Conservation (phyloP, 257 asterid genomes). For the Apocynum venetum region DNA sequence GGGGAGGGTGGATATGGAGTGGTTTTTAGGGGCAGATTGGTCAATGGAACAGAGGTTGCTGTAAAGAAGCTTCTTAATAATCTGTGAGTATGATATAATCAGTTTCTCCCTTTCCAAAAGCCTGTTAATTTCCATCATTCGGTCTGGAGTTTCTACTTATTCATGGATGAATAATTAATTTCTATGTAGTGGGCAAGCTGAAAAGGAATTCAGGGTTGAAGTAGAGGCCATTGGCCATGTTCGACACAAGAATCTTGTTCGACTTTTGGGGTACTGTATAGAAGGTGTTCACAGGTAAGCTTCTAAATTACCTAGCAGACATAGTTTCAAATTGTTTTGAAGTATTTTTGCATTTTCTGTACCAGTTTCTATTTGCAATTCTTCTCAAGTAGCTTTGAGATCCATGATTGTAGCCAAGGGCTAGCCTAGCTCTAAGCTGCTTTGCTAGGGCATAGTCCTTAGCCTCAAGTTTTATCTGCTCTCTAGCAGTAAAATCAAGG, state of each 20-base stretch:
- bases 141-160: neutral
- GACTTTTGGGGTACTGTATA: conserved; percentile 96
- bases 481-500: neutral
- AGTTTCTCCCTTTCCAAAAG: conserved; percentile 13
- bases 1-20: conserved; percentile 99
- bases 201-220: conserved; percentile 90
- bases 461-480: neutral
- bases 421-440: conserved; percentile 2
- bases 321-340: neutral
- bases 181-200: conserved; percentile 85
- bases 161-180: conserved; percentile 21
- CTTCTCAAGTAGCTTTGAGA: neutral
- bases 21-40: conserved; percentile 70
- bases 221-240: conserved; percentile 98
- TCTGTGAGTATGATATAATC: conserved; percentile 54
- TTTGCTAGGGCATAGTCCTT: neutral
- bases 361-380: neutral
- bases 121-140: neutral
- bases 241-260: conserved; percentile 92
- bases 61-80: conserved; percentile 93
- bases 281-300: conserved; percentile 92
- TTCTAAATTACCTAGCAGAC: conserved; percentile 6
- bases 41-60: conserved; percentile 88
- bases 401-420: conserved; percentile 8
- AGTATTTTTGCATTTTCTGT: neutral